Base-by-base conservation (phyloP, 495 filamentous ascomycete genomes). In the Annulohypoxylon maeteangense region DNA sequence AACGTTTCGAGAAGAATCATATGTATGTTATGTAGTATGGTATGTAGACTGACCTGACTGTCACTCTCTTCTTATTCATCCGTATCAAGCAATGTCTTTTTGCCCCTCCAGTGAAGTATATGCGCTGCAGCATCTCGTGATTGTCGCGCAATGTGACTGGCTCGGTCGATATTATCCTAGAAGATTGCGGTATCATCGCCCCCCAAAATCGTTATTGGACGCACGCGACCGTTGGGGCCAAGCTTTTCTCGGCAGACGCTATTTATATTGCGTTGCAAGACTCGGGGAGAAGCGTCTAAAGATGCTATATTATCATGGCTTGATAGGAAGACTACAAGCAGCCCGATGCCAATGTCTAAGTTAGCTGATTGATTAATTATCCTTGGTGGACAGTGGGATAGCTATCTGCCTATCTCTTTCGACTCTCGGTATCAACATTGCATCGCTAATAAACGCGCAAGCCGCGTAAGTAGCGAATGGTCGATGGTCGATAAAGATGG, bases 61-160 rank as follows among this genome's bases (percentile, higher is more conserved):
- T 22, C n/a, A 23, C 57, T 40, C 48, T 47, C 40, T 64, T 47
- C 40, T 64, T 50, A 59, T 65, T 68, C 55, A 44, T 48, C 61
- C 65, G 66, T 69, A 66, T 73, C 61, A 45, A 36, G 14, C 55
- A 55, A 56, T 55, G 40, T 66, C 32, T 54, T 62, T 40, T 71
- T 57, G 48, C 62, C 62, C 68, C 68, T 62, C 50, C 40, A 64
- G 57, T 31, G 54, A 42, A 34, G 32, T 47, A 4, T 47, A 53
- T 58, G 51, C 63, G 67, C 67, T 66, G 22, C 47, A 40, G 34
- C 51, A 66, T 67, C 67, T 67, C 71, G 50, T 67, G 59, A 70
- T 70, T 65, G 59, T 60, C 54, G 57, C 58, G 71, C 67, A 70
- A 66, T 65, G 67, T 74, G 71, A 74, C 71, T 74, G 71, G 71